Percentiles rank a stretch among this genome's conserved stretches.
These are phyloP conservation scores for Heliamphora exappendiculata DNA, from an alignment of 148 eudicot genomes.

Conservation along the genomic window DNA sequence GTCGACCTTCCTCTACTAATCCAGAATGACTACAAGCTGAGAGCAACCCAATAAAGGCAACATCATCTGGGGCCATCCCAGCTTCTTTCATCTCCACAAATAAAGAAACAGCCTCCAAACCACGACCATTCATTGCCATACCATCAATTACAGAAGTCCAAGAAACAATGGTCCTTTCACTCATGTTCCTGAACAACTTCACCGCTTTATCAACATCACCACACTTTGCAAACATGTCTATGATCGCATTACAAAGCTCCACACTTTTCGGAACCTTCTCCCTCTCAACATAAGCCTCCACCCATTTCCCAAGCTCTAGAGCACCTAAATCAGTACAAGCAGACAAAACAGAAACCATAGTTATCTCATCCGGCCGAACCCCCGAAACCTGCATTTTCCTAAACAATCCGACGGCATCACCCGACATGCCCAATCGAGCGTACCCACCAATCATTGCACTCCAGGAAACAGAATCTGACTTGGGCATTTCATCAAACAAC, in stretches of 20 bases:
- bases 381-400: slow-evolving; percentile 47
- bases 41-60: slow-evolving; percentile 56
- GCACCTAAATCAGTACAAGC: slow-evolving; percentile 67
- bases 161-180: slow-evolving; percentile 40
- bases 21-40: slow-evolving; percentile 73
- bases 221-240: slow-evolving; percentile 68
- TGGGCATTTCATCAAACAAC: slow-evolving; percentile 63
- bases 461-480: slow-evolving; percentile 41
- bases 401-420: slow-evolving; percentile 50
- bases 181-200: slow-evolving; percentile 38
- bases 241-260: slow-evolving; percentile 51
- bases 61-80: slow-evolving; percentile 42
- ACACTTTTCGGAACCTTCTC: slow-evolving; percentile 31
- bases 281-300: slow-evolving; percentile 36
- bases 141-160: slow-evolving; percentile 67
- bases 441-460: slow-evolving; percentile 60
- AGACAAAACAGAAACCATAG: slow-evolving; percentile 53
- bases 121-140: slow-evolving; percentile 60
- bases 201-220: slow-evolving; percentile 56
- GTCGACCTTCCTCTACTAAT: slow-evolving; percentile 49
- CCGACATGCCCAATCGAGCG: slow-evolving; percentile 35
- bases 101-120: slow-evolving; percentile 43
- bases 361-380: slow-evolving; percentile 49
- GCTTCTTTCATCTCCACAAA: slow-evolving; percentile 49
- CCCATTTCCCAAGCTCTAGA: slow-evolving; percentile 61